Evolutionary conservation across 2,329 filamentous ascomycete species (phyloP).

Genomic region (Ophiostoma australiae): DNA sequence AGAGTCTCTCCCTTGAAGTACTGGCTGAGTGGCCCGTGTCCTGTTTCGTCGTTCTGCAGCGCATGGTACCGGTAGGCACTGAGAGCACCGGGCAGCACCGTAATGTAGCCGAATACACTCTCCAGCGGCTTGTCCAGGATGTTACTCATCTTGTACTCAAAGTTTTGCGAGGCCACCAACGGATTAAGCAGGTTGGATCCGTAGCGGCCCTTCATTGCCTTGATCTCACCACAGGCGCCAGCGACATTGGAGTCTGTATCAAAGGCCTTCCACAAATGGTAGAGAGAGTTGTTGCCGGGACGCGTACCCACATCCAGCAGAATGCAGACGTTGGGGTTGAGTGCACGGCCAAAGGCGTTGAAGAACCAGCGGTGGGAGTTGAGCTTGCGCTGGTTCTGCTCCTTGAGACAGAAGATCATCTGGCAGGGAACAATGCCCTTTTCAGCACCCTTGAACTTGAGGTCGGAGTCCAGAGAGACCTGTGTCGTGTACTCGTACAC

Average conservation of each 20-base stretch:
- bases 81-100: constrained; percentile 87
- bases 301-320: constrained; percentile 93
- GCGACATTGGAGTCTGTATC: constrained; percentile 97
- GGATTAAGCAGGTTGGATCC: constrained; percentile 90
- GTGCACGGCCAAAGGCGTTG: constrained; percentile 87
- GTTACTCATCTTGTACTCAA: constrained; percentile 99
- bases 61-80: constrained; percentile 95
- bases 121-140: constrained; percentile 97
- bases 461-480: constrained; percentile 87
- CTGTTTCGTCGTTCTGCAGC: constrained; percentile 91
- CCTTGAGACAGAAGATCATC: constrained; percentile 97
- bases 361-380: constrained; percentile 99
- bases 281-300: constrained; percentile 83
- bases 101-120: constrained; percentile 97
- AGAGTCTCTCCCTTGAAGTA: constrained; percentile 99
- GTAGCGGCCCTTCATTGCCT: constrained; percentile 83
- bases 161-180: constrained; percentile 93
- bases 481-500: constrained; percentile 99
- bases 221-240: constrained; percentile 96
- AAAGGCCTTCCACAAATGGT: constrained; percentile 98
- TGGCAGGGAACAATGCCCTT: constrained; percentile 98
- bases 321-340: constrained; percentile 96
- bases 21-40: constrained; percentile 89
- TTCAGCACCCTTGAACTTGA: constrained; percentile 98
- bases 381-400: constrained; percentile 95